Evolutionary conservation across 257 asterid species (phyloP).

Genomic region (Solanum arcanum): DNA sequence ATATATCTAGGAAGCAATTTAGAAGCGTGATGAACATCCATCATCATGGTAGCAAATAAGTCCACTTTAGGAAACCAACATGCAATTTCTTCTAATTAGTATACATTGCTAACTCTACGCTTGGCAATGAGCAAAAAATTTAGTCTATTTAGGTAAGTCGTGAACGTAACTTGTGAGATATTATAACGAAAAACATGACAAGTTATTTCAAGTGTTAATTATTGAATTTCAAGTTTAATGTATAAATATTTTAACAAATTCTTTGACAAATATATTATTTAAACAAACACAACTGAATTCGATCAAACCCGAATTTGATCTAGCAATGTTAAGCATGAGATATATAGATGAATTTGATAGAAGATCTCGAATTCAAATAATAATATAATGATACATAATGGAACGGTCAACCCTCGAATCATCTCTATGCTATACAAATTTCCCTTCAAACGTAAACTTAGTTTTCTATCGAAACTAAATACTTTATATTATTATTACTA

Average conservation of each 20-base stretch:
- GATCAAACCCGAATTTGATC: background rate
- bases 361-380: background rate
- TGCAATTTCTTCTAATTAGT: background rate
- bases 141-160: background rate
- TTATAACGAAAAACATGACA: no score
- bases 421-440: no score
- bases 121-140: background rate
- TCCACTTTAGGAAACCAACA: background rate
- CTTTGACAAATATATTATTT: no score
- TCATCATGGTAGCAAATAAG: background rate
- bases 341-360: no score
- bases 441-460: background rate
- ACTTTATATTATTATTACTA: no score
- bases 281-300: background rate
- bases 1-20: background rate
- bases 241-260: no score
- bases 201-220: background rate
- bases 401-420: no score
- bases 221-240: background rate
- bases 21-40: background rate
- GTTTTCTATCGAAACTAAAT: background rate
- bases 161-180: background rate
- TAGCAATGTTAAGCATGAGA: background rate
- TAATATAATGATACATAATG: no score
- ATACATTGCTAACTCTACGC: background rate